Conservation (phyloP, 1,139 yeast species). For the Kodamaea fungicola region DNA sequence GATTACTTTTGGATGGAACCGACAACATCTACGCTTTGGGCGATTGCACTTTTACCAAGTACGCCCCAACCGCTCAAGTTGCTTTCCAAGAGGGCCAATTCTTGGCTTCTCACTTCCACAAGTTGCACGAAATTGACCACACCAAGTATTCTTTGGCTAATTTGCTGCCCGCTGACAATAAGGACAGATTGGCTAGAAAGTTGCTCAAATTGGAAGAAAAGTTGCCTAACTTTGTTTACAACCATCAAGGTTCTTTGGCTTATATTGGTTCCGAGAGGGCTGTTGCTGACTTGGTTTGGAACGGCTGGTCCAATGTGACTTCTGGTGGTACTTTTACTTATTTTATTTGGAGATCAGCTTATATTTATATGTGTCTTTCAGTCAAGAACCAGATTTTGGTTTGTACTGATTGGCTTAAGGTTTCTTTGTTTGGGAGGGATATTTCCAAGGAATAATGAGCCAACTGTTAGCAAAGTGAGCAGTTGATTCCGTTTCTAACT, state of each 20-base stretch:
- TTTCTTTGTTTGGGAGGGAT: constrained; percentile 86
- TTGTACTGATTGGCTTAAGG: constrained; percentile 83
- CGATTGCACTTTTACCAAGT: constrained; percentile 89
- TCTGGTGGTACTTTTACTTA: constrained; percentile 85
- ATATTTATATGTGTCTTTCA: constrained; percentile 88
- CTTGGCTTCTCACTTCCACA: constrained; percentile 69
- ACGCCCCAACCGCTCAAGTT: constrained; percentile 96
- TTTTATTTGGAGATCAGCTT: constrained; percentile 92
- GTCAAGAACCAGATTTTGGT: constrained; percentile 85
- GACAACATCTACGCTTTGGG: constrained; percentile 85
- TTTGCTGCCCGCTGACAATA: constrained; percentile 30
- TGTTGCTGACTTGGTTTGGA: constrained; percentile 88
- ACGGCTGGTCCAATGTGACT: constrained; percentile 77
- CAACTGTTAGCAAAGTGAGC: too few relatives aligned
- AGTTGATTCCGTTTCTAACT: too few relatives aligned
- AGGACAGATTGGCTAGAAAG: constrained; percentile 39
- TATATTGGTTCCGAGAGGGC: constrained; percentile 90
- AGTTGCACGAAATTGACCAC: constrained; percentile 64
- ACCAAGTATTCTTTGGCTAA: constrained; percentile 41
- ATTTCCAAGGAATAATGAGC: constrained; percentile 50
- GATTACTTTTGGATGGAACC: constrained; percentile 79
- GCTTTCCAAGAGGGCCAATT: constrained; percentile 93
- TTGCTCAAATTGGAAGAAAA: constrained; percentile 40
- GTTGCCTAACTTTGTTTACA: constrained; percentile 58
- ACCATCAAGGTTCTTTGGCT: constrained; percentile 73